Evolutionary conservation across 2,329 filamentous ascomycete genomes (phyloP), one percentile per base, ranked within the genome.

Genomic region (Botryotinia globosa): DNA sequence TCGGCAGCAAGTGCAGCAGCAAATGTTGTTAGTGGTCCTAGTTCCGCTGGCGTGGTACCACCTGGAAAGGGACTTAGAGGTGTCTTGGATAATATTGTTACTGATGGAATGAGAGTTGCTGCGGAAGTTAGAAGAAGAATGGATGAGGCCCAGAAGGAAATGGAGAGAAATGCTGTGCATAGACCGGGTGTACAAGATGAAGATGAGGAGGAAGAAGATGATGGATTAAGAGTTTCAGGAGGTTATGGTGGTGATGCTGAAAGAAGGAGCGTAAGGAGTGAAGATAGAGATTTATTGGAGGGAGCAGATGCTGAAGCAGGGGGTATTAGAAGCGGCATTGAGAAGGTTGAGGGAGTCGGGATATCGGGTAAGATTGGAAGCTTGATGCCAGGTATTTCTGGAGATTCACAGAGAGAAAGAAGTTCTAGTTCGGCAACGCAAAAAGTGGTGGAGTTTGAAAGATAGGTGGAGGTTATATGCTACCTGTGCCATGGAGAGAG

Each of bases 71-170:
- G 96, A 34, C 87, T 99, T 1, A 88, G 96, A 59, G 96, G 96
- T 32, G 96, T 99, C 73, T 85, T 99, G 56, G 96, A 99, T 83
- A 97, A 97, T 78, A 98, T 99, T 78, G 96, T 98, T 76, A 97
- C 92, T 2, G 96, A 99, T 80, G 96, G 96, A 59, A 98, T 98
- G 90, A 91, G 95, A 48, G 95, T 98, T 73, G 96, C 96, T 0
- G 93, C 92, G 0, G 96, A 99, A 81, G 95, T 99, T 69, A 88
- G 92, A 76, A 89, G 94, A 78, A 88, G 94, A 62, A 97, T 98
- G 91, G 95, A 99, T 75, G 96, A 99, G 81, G 95, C 95, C 4
- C 94, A 98, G 82, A 91, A 90, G 77, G 95, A 98, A 80, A 84
- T 98, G 76, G 95, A 98, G 82, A 92, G 91, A 82, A 94, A 94